Conservation (phyloP, 495 filamentous ascomycete species). For the Penicillium ochrochloron region DNA sequence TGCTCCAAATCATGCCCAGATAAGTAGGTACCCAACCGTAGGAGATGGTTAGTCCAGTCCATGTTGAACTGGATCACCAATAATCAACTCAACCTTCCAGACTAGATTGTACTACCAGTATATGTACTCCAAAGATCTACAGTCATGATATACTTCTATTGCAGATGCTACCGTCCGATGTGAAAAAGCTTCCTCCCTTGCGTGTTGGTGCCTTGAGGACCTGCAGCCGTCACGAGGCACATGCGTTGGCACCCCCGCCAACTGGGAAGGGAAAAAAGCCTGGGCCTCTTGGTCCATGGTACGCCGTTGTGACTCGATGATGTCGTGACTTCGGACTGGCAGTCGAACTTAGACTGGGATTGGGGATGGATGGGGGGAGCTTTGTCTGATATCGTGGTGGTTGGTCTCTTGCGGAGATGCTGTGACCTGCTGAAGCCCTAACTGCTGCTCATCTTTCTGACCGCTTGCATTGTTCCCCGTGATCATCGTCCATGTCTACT, state of each 20-base stretch:
- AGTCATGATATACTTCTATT: not conserved
- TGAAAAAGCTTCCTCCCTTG: conserved; percentile 15
- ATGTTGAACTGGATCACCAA: not conserved
- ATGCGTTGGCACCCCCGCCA: conserved; percentile 20
- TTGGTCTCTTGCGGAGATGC: conserved; percentile 1
- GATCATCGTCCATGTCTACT: not conserved
- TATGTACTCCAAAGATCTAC: not conserved
- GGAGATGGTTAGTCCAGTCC: not conserved
- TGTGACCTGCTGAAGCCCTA: conserved; percentile 7
- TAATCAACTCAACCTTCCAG: not conserved
- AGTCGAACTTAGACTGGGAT: not conserved
- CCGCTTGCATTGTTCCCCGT: conserved; percentile 6
- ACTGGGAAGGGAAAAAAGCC: not conserved
- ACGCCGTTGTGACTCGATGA: conserved; percentile 27
- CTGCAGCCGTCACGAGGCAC: conserved; percentile 28
- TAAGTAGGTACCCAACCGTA: not conserved
- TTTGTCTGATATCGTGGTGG: not conserved
- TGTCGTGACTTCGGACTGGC: conserved; percentile 23
- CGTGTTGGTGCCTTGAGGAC: conserved; percentile 20
- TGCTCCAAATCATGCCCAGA: not conserved
- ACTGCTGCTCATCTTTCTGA: conserved; percentile 1
- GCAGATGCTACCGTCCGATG: not conserved
- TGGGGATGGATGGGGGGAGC: not conserved
- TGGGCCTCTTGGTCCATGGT: conserved; percentile 21
- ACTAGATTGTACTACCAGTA: not conserved